A percentile compares a stretch with the other conserved stretches of the same genome.
Conservation (phyloP, 352 stramenopile species). For the Bremia lactucae region DNA sequence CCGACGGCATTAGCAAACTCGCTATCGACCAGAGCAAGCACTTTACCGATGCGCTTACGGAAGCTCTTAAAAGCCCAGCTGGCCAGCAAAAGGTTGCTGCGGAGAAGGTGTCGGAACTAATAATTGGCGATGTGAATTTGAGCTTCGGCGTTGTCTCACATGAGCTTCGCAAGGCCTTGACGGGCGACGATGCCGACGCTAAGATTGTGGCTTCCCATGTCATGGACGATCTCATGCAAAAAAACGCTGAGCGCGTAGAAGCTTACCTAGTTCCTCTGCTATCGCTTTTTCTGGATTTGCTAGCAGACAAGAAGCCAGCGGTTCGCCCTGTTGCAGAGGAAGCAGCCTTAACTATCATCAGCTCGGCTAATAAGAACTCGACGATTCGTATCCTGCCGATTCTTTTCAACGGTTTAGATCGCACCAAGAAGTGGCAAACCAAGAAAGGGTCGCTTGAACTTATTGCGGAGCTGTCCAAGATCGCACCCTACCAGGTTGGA, state of each 20-base stretch:
- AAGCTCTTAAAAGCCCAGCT: conserved; percentile 54
- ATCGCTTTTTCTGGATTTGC: conserved; percentile 59
- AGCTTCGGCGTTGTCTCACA: conserved; percentile 59
- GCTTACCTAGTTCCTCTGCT: conserved; percentile 68
- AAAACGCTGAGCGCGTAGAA: conserved; percentile 72
- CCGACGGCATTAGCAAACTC: conserved; percentile 75
- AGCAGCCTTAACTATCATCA: conserved; percentile 71
- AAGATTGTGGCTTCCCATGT: conserved; percentile 66
- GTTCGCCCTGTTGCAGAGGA: conserved; percentile 62
- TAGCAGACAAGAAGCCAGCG: conserved; percentile 75
- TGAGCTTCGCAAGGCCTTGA: conserved; percentile 54
- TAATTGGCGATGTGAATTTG: conserved; percentile 60
- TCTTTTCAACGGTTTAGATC: conserved; percentile 86
- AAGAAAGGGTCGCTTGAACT: conserved; percentile 94
- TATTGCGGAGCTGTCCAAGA: conserved; percentile 85
- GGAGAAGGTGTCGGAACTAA: conserved; percentile 77
- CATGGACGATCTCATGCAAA: conserved; percentile 80
- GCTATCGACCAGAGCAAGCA: conserved; percentile 86
- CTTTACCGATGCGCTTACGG: conserved; percentile 76
- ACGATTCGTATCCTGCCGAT: conserved; percentile 80
- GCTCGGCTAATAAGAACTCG: conserved; percentile 80
- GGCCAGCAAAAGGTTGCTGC: conserved; percentile 77
- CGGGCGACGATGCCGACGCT: conserved; percentile 42
- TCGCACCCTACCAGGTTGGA: conserved; percentile 91
- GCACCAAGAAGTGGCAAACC: conserved; percentile 93